These are phyloP conservation scores for Cladosporium sp. DNA, from an alignment of 2,329 filamentous ascomycete genomes.

Conservation along the genomic window DNA sequence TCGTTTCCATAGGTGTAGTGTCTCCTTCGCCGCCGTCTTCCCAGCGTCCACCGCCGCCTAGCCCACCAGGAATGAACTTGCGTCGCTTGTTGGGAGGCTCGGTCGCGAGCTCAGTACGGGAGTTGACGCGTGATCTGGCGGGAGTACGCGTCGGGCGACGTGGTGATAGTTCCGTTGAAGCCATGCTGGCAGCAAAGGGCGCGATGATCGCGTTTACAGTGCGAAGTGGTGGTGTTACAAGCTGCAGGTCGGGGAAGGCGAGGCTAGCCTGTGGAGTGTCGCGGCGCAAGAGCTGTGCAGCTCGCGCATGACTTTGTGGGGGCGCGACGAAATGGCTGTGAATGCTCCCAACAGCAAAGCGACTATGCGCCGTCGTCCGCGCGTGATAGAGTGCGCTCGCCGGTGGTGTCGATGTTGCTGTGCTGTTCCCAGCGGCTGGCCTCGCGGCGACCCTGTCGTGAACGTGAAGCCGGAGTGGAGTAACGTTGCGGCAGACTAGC, in stretches of 20 bases:
- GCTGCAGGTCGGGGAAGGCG: slow-evolving; percentile 11
- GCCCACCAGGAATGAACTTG: slow-evolving; percentile 77
- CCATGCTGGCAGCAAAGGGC: slow-evolving; percentile 20
- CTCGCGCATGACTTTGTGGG: slow-evolving; percentile 7
- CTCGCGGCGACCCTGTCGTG: not conserved
- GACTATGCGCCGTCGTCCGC: not conserved
- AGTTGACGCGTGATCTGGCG: slow-evolving; percentile 24
- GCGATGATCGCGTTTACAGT: not conserved
- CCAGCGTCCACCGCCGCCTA: slow-evolving; percentile 75
- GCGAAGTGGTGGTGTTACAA: slow-evolving; percentile 16
- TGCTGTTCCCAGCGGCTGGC: not conserved
- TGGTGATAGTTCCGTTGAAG: slow-evolving; percentile 21
- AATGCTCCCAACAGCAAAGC: not conserved
- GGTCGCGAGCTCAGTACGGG: slow-evolving; percentile 32
- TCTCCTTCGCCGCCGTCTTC: slow-evolving; percentile 60
- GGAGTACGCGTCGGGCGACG: slow-evolving; percentile 28
- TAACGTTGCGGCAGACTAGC: not conserved
- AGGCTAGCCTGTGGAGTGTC: slow-evolving; percentile 5
- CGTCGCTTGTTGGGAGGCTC: slow-evolving; percentile 43
- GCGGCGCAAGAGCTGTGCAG: slow-evolving; percentile 8
- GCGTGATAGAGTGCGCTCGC: not conserved
- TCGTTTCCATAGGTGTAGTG: slow-evolving; percentile 52
- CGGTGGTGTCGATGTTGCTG: not conserved
- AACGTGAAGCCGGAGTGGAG: not conserved
- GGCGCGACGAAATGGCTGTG: not conserved